Evolutionary conservation across 2,329 filamentous ascomycete species (phyloP).

Genomic region (Calonectria hawksworthii): DNA sequence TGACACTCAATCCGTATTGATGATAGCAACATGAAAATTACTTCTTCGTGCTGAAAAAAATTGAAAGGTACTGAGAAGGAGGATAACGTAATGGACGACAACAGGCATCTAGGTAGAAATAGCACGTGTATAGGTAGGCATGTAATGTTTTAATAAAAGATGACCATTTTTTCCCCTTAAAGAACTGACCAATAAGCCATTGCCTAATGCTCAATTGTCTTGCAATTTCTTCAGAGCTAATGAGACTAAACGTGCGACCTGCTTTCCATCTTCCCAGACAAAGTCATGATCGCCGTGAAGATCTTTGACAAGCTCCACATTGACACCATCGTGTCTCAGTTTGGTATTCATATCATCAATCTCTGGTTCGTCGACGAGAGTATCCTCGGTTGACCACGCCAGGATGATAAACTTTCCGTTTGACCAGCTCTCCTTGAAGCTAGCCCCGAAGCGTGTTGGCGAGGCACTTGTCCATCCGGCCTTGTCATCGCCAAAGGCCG

Average conservation of each 20-base stretch:
- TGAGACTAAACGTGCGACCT: conserved; percentile 65
- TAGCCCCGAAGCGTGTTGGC: conserved; percentile 61
- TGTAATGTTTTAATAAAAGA: conserved; percentile 36
- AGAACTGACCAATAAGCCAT: background rate
- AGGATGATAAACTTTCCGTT: conserved; percentile 54
- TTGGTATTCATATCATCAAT: conserved; percentile 67
- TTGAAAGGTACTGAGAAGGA: background rate
- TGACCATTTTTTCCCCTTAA: conserved; percentile 7
- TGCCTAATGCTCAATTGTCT: background rate
- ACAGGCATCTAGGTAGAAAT: background rate
- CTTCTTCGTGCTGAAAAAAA: background rate
- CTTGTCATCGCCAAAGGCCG: conserved; percentile 71
- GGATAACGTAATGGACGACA: background rate
- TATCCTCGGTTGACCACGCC: conserved; percentile 62
- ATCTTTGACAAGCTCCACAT: conserved; percentile 53
- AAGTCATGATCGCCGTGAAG: conserved; percentile 73
- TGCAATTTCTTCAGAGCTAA: conserved; percentile 43
- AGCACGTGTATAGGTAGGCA: background rate
- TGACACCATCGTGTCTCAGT: conserved; percentile 57
- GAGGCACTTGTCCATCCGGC: conserved; percentile 67
- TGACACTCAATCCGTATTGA: background rate
- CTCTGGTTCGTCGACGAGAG: conserved; percentile 69
- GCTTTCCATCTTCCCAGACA: conserved; percentile 71
- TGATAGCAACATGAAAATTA: background rate
- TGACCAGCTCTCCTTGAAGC: conserved; percentile 58